Base-by-base conservation (phyloP, 2,329 filamentous ascomycete genomes). In the Hymenoscyphus linearis region DNA sequence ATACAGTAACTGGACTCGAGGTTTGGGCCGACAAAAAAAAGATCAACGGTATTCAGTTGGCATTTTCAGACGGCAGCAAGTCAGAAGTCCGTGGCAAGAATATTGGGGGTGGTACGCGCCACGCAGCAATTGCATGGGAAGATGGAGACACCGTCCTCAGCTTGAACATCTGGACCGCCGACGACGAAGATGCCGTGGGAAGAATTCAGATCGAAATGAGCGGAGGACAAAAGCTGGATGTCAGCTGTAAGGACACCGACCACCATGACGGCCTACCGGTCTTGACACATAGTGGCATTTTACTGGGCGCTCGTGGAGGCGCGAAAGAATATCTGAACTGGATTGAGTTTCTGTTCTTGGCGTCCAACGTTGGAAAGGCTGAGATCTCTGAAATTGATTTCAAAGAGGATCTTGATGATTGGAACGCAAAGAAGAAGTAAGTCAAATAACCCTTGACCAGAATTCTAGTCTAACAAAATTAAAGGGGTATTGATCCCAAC, bases 341-440 rank as follows among this genome's bases (percentile, higher is more conserved):
- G 16, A 18, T 58, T 18, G 10, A 27, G 3, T 52, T 27, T 27
- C n/a, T 36, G 26, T 58, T 58, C 47, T 16, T 58, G n/a, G 25
- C 47, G 9, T 34, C 27, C 10, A 58, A 27, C n/a, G 27, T 58
- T 6, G 34, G 36, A 18, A 56, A 37, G 37, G 57, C 57, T 9
- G 31, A 34, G n/a, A 58, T 58, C 25, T 37, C 57, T 13, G 57
- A 16, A 9, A 14, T 58, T 18, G 31, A 58, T 10, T 58, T 58
- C 22, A 35, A 52, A 13, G 57, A 58, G 26, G 22, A 58, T 34
- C 40, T 58, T 14, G 57, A 52, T n/a, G 47, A 31, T 1, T 58
- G 57, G 57, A 58, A 58, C 31, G 27, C 52, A 18, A 50, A 58
- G 31, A 52, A 52, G 13, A 52, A 52, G 57, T 52, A 53, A 52